These are phyloP conservation scores for Russula sp. DNA, from an alignment of 768 basidiomycete species.

Conservation along the genomic window DNA sequence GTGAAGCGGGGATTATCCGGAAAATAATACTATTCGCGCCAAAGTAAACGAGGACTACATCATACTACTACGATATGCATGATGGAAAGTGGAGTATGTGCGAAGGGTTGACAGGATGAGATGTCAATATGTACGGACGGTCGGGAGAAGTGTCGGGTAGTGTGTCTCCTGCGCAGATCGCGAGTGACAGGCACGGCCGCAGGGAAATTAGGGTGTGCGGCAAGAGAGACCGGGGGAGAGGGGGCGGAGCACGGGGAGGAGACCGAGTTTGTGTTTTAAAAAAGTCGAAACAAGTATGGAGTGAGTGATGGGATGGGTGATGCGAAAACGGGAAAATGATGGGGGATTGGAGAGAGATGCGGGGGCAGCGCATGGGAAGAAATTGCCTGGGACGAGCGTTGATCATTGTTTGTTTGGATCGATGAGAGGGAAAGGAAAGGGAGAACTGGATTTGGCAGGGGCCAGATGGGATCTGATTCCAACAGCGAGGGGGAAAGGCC, in stretches of 20 bases:
- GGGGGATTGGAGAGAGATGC: neutral
- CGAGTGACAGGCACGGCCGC: neutral
- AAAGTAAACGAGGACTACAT: neutral
- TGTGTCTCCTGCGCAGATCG: neutral
- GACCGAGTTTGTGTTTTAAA: too few relatives aligned
- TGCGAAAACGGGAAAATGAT: neutral
- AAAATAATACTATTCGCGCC: neutral
- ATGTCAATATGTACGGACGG: too few relatives aligned
- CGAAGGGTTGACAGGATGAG: neutral
- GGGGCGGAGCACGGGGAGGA: neutral
- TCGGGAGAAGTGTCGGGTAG: too few relatives aligned
- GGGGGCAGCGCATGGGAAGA: neutral
- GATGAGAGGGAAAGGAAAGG: slow-evolving; percentile 12
- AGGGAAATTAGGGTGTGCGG: neutral
- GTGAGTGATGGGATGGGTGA: neutral
- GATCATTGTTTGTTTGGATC: slow-evolving; percentile 2
- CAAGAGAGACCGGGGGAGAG: neutral
- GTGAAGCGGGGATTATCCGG: slow-evolving; percentile 13
- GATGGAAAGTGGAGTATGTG: neutral
- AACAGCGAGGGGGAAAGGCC: slow-evolving; percentile 7
- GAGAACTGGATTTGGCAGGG: slow-evolving; percentile 1
- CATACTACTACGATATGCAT: neutral
- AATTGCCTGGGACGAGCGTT: neutral
- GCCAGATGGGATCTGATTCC: too few relatives aligned
- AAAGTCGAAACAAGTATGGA: neutral